phyloP scores from a whole-genome alignment of 257 asterid genomes.

The Catharanthus roseus region DNA sequence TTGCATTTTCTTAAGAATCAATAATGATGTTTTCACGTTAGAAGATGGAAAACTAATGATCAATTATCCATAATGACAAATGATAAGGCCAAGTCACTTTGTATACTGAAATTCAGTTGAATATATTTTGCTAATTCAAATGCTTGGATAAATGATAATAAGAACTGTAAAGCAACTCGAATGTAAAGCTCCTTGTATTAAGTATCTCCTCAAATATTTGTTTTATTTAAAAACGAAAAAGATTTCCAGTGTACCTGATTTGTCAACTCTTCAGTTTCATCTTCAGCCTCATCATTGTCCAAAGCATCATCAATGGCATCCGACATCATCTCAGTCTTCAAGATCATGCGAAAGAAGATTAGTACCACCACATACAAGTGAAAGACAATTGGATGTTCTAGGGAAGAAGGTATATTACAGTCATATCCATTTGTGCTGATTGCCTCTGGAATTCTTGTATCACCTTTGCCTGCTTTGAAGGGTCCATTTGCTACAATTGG shows the following conservation, averaged over 20 bases:
- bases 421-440: conserved; percentile 95
- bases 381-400: neutral
- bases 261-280: conserved; percentile 88
- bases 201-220: neutral
- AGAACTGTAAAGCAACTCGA: neutral
- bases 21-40: neutral
- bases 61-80: neutral
- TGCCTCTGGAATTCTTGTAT: conserved; percentile 89
- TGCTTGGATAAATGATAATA: neutral
- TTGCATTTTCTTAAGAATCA: neutral
- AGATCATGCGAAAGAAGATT: conserved; percentile 7
- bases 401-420: conserved; percentile 33
- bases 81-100: neutral
- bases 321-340: conserved; percentile 92
- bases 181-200: neutral
- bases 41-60: neutral
- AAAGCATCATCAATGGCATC: conserved; percentile 83
- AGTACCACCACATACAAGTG: neutral
- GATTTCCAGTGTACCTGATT: conserved; percentile 48
- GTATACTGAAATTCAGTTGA: neutral
- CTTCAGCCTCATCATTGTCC: conserved; percentile 93
- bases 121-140: neutral
- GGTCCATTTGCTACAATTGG: conserved; percentile 84
- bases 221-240: neutral
- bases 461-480: conserved; percentile 76